Conservation (phyloP, 257 asterid genomes). For the Rauvolfia tetraphylla region DNA sequence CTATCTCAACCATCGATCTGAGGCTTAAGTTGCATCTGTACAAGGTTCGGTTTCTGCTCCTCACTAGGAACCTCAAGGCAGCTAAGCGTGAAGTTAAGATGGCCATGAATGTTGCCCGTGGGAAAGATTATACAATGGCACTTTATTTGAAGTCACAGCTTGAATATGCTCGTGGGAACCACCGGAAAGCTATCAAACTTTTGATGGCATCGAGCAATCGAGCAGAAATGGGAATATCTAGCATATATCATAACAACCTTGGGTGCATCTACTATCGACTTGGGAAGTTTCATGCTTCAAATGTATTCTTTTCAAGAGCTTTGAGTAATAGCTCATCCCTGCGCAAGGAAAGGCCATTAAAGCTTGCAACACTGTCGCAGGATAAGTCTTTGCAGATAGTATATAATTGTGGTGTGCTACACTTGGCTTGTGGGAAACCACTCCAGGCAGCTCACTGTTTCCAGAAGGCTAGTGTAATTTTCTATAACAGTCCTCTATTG, state of each 20-base stretch:
- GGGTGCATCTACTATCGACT: conserved; percentile 78
- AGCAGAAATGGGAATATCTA: conserved; percentile 55
- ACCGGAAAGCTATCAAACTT: conserved; percentile 75
- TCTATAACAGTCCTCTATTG: conserved; percentile 61
- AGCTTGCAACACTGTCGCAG: conserved; percentile 57
- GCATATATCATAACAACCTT: conserved; percentile 79
- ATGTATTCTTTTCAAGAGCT: conserved; percentile 71
- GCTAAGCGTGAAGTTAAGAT: conserved; percentile 91
- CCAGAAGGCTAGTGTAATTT: conserved; percentile 53
- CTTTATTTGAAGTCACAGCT: conserved; percentile 88
- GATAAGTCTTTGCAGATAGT: conserved; percentile 61
- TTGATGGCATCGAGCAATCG: conserved; percentile 63
- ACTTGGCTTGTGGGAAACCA: conserved; percentile 79
- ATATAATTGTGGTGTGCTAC: conserved; percentile 72
- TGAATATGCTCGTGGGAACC: conserved; percentile 83
- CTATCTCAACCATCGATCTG: conserved; percentile 49
- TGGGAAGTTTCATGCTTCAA: conserved; percentile 70
- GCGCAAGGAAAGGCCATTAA: conserved; percentile 57
- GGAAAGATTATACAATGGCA: conserved; percentile 67
- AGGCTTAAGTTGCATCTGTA: conserved; percentile 72
- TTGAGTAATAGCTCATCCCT: conserved; percentile 44
- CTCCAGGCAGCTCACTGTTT: conserved; percentile 74
- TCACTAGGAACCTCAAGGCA: conserved; percentile 72
- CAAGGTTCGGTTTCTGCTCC: conserved; percentile 74
- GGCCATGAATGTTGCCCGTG: conserved; percentile 86